Base-by-base conservation (phyloP, 2,329 filamentous ascomycete genomes). In the Ceratocystis lukuohia region DNA sequence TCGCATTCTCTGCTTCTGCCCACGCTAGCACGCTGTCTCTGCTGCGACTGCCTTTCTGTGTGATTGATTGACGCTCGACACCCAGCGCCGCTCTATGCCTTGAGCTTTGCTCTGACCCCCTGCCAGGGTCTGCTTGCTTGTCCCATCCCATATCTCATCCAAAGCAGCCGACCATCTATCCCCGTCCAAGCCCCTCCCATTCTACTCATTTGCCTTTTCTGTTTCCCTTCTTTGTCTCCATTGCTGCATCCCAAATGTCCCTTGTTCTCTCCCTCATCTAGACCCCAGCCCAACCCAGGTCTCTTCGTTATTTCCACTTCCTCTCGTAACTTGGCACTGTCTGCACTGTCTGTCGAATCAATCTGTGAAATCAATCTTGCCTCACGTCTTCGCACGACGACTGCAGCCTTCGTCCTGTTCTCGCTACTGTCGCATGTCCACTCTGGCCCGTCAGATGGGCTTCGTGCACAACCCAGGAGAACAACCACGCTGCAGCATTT, bases 161-260 rank as follows among this genome's bases (percentile, higher is more conserved):
- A 48, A 62, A 65, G 64, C 56, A 59, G 28, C 28, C 56, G 56
- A 59, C 15, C 56, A 15, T 37, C 17, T 30, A 37, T 30, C 56
- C 56, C 25, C 25, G n/a, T 48, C 63, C 62, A n/a, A 28, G 15
- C 53, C 53, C 22, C 10, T 44, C 62, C 63, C 50, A 33, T 65
- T 57, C 50, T 44, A 45, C 22, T 57, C 61, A 59, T 67, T 59
- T 56, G 62, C 62, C 64, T 64, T 64, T 61, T 61, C 25, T 50
- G 46, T 37, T 44, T 48, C 63, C 67, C 62, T 62, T 66, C 62
- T 30, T 65, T 65, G 65, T 63, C 63, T 68, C 57, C 53, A 70
- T 70, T 73, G 74, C 73, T 72, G 72, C 70, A 69, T 72, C 71
- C 69, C 73, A 71, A 71, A 72, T 70, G 25, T 48, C 61, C 61